A percentile compares a stretch with the other conserved stretches of the same genome.
Evolutionary conservation across 352 stramenopile genomes (phyloP).

Genomic region (Globisporangium nodosum): DNA sequence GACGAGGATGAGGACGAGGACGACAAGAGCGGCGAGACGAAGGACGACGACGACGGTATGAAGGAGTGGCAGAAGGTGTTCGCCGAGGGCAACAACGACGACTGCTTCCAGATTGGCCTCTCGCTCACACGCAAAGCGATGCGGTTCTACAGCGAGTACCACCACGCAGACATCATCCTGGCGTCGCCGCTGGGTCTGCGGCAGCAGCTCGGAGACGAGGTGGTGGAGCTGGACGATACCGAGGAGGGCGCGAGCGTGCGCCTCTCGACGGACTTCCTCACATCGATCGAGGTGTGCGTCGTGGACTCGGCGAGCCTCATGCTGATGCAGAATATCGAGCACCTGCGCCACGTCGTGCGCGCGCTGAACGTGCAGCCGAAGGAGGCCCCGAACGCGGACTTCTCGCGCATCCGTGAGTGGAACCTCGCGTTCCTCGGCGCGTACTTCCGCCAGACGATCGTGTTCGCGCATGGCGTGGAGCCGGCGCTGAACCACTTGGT

Average conservation of each 20-base stretch:
- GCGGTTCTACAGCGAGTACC: slow-evolving; percentile 78
- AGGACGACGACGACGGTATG: slow-evolving; percentile 17
- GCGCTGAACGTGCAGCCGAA: slow-evolving; percentile 60
- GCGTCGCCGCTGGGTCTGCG: slow-evolving; percentile 65
- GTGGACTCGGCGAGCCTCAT: slow-evolving; percentile 74
- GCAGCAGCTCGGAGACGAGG: slow-evolving; percentile 65
- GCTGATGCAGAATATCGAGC: slow-evolving; percentile 80
- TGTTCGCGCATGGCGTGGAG: slow-evolving; percentile 60
- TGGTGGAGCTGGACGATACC: slow-evolving; percentile 31
- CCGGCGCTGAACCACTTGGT: slow-evolving; percentile 54
- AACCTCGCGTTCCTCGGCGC: slow-evolving; percentile 59
- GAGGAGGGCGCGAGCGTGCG: slow-evolving; percentile 24
- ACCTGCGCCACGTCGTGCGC: slow-evolving; percentile 56
- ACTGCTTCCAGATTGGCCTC: slow-evolving; percentile 74
- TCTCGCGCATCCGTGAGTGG: slow-evolving; percentile 68
- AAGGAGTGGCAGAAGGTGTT: slow-evolving; percentile 80
- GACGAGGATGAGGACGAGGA: slow-evolving; percentile 15
- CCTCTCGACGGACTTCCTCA: slow-evolving; percentile 66
- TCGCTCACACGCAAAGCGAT: slow-evolving; percentile 61
- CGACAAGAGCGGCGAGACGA: slow-evolving; percentile 13
- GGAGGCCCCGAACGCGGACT: slow-evolving; percentile 67
- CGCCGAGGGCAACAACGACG: slow-evolving; percentile 67
- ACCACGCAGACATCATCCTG: slow-evolving; percentile 68
- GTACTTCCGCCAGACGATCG: slow-evolving; percentile 72
- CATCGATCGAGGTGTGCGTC: slow-evolving; percentile 78